Evolutionary conservation across 345 rosid genomes (phyloP), one percentile per base, ranked within the genome.

Genomic region (Linum lewisii): DNA sequence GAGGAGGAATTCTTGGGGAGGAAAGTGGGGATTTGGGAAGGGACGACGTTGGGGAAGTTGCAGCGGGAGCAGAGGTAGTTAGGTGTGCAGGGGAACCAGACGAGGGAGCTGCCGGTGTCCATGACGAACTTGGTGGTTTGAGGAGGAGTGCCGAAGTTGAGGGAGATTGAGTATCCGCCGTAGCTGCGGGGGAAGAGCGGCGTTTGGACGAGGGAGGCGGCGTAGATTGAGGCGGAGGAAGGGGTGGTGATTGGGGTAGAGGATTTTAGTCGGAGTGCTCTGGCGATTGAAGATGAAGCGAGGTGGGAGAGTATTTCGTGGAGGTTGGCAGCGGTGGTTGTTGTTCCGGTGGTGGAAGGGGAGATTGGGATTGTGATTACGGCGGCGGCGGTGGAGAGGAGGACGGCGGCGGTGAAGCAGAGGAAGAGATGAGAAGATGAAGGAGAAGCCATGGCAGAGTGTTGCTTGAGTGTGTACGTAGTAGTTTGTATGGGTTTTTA

Each of bases 61-160:
- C 97, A 90, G 1, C 15, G 51, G 55, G 75, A 63, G 74, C 97
- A 90, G 59, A 57, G 66, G 66, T 89, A 86, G 20, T 71, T 73
- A 2, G 89, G 73, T 36, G 97, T 88, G 69, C 98, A 92, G 29
- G 96, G 98, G 58, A 86, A 82, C 98, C 98, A 86, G 23, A 85
- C 79, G 25, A 92, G 93, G 60, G 87, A 80, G 55, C 93, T 84
- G 23, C 98, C 98, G 0, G 98, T 84, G 69, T 92, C 98, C 78
- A 88, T 71, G 29, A 86, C 24, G 69, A 86, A 77, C 13, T 74
- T 60, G 58, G 70, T 61, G 11, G 71, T 67, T 66, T 88, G 96
- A 2, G 95, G 81, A 19, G 96, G 96, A 2, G 90, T 86, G 6
- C 98, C 98, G 66, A 88, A 86, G 75, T 70, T 73, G 63, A 92